Percentiles rank a stretch among this genome's conserved stretches.
Evolutionary conservation across 2,329 filamentous ascomycete genomes (phyloP).

Genomic region (Neonectria neomacrospora): DNA sequence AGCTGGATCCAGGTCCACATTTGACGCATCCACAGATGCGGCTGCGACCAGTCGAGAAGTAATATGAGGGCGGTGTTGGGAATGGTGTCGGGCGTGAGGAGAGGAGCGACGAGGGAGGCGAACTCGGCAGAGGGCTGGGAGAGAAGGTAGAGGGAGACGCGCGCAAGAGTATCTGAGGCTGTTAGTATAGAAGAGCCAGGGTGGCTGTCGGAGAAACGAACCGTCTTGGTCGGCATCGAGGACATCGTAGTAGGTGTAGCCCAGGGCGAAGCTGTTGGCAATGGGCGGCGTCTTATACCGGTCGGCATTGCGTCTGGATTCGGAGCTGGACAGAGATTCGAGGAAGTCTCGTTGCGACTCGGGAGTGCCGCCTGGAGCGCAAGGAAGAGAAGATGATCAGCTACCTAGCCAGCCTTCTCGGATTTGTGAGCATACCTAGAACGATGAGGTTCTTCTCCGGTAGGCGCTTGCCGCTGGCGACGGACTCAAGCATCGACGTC

Average conservation of each 20-base stretch:
- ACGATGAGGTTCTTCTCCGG: constrained; percentile 93
- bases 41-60: constrained; percentile 94
- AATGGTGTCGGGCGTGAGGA: constrained; percentile 85
- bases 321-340: constrained; percentile 68
- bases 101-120: constrained; percentile 82
- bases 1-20: constrained; percentile 90
- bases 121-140: constrained; percentile 87
- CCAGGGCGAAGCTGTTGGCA: constrained; percentile 91
- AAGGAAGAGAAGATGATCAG: constrained; percentile 43
- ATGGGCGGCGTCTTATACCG: constrained; percentile 77
- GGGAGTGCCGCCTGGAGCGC: constrained; percentile 74
- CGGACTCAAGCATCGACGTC: constrained; percentile 91
- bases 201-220: constrained; percentile 51
- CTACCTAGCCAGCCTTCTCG: constrained; percentile 25
- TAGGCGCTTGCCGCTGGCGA: constrained; percentile 88
- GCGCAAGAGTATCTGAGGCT: constrained; percentile 83
- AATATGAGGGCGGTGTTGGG: constrained; percentile 89
- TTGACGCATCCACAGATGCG: constrained; percentile 91
- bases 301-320: constrained; percentile 64
- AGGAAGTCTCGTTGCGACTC: constrained; percentile 88
- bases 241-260: constrained; percentile 96
- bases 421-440: constrained; percentile 67
- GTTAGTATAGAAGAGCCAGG: constrained; percentile 33
- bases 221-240: constrained; percentile 94
- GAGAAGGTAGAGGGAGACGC: constrained; percentile 88